A percentile compares a stretch with the other conserved stretches of the same genome.
These are phyloP conservation scores for Serendipita indica DNA, from an alignment of 768 basidiomycete species.

Conservation along the genomic window DNA sequence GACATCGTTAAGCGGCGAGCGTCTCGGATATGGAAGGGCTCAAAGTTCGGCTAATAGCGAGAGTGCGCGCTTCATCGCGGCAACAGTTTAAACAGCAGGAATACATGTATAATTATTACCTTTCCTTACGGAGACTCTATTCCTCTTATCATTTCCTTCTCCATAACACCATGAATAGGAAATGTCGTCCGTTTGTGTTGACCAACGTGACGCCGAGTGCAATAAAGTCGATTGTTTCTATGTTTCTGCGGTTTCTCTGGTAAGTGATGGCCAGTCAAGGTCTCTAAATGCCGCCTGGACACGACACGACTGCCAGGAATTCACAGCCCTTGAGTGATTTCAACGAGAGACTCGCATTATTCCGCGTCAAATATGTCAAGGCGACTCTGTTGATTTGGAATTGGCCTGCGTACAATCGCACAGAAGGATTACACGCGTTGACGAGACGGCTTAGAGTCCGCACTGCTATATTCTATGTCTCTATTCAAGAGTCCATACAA, in stretches of 20 bases:
- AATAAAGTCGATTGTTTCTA: constrained; percentile 93
- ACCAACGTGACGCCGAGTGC: constrained; percentile 92
- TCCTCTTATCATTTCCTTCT: no score
- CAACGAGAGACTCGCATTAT: background rate
- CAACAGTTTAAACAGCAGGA: no score
- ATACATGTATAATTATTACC: no score
- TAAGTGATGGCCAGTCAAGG: constrained; percentile 97
- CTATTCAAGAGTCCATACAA: constrained; percentile 91
- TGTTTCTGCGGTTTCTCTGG: constrained; percentile 99
- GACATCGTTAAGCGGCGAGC: no score
- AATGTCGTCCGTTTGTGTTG: constrained; percentile 91
- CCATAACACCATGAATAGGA: no score
- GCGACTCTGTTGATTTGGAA: background rate
- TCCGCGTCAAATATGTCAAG: background rate
- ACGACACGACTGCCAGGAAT: constrained; percentile 94
- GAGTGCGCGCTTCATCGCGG: no score
- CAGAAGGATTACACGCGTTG: constrained; percentile 80
- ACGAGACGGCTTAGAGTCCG: constrained; percentile 70
- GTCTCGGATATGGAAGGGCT: no score
- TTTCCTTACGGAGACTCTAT: no score
- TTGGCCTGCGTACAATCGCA: constrained; percentile 63
- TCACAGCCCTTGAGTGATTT: constrained; percentile 71
- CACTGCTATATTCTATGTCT: constrained; percentile 89
- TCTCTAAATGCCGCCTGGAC: constrained; percentile 93
- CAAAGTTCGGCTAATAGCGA: no score